Evolutionary conservation across 345 rosid genomes (phyloP), one percentile per base, ranked within the genome.

Genomic region (Camelina hispida): DNA sequence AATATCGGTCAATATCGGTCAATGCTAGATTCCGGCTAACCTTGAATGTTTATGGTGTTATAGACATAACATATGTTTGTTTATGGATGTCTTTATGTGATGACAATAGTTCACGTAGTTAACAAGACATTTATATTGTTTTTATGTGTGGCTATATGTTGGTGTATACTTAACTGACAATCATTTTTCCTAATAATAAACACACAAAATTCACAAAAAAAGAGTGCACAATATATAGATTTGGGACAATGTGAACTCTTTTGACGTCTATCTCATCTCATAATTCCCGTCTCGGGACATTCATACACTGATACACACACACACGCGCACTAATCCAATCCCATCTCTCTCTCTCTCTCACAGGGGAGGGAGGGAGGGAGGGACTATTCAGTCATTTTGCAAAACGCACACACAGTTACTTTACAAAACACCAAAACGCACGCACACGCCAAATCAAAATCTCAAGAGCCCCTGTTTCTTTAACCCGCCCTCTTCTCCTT

Each of bases 401-500:
- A 62, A 13, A 1, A 35, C 67, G 16, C 44, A 60, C 67, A 34
- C 34, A 32, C 54, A 34, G 37, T 34, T 7, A 6, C 37, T 28
- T 28, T 28, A 28, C 30, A 28, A 34, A 34, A 34, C 40, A 35
- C 40, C 30, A 28, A 28, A 25, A 25, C 8, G n/a, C 17, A 50
- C n/a, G 6, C 48, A 9, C 20, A 42, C 15, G 52, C 52, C 30
- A 48, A 52, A 68, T 75, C 69, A 75, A 75, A 75, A 28, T 75
- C 79, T 68, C 69, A 46, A 61, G 43, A 64, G 67, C 5, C 57
- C 18, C 30, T 38, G 55, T 70, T 1, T 46, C 62, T 44, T 71
- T 48, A 71, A 58, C 80, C 76, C 30, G 80, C 76, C 53, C 10
- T 61, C 37, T n/a, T 18, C 18, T 55, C 23, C 30, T 28, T 28